Evolutionary conservation across 306 rosid genomes (phyloP), one percentile per base, ranked within the genome.

Genomic region (Vicia faba): DNA sequence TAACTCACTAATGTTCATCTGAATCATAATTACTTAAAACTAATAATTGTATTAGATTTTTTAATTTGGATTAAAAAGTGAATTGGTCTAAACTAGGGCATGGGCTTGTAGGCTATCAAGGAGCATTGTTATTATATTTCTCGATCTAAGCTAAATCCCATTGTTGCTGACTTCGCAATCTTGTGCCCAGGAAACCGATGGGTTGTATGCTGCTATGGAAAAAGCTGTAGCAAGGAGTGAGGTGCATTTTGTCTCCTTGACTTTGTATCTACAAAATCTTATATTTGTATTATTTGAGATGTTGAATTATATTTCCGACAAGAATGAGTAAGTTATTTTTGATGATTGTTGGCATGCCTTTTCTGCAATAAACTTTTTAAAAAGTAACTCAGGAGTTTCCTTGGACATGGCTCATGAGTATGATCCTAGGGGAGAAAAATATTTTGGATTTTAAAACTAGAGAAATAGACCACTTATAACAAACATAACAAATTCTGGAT

Each of bases 121-220:
- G 83, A 70, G 81, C 80, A 78, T 64, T 74, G 77, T 33, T 68
- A 84, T 82, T 82, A 84, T 74, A 81, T 83, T 74, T 74, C 74
- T 80, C 78, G 35, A 82, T 72, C 79, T 84, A 39, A 86, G 89
- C 81, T 84, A 80, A 82, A 85, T 84, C 74, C 77, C 79, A 80
- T 75, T 78, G 84, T 88, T 75, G 82, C 91, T 95, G 87, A 95
- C 87, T 85, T 86, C 86, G 84, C 95, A 85, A 82, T 95, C 84
- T 86, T 85, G 89, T 91, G 88, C 82, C 83, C 97, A 95, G 99
- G 99, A 95, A 82, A 84, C 95, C 62, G 89, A 79, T 84, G 97
- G 82, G 70, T 81, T 95, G 79, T 81, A 76, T 75, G 87, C 87
- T 60, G 97, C 97, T 61, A 88, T 95, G 97, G 89, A 88, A 74